Base-by-base conservation (phyloP, 768 basidiomycete species). In the Suillus hirtellus region DNA sequence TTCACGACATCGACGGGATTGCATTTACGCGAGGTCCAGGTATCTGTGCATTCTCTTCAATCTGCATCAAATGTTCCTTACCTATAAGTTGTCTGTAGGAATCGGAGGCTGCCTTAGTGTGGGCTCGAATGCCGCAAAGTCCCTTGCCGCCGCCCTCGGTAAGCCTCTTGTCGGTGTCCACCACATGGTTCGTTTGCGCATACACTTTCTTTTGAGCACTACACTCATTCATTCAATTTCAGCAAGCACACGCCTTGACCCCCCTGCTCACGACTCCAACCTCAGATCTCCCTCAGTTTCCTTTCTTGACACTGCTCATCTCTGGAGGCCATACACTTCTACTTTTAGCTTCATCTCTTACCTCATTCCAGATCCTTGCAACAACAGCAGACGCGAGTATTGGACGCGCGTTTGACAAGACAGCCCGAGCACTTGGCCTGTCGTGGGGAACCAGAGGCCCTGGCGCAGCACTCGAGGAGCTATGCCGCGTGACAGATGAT, bases 261-360 rank as follows among this genome's bases (percentile, higher is more conserved):
- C 82, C 90, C 0, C 75, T 92, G 31, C 81, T 96, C 15, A 93
- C 95, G 0, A 77, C 82, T 9, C 76, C 74, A 61, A 63, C 76
- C 0, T 60, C 66, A 11, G 68, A 81, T 27, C 60, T 79, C 70
- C 76, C 94, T 73, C 60, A 69, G 27, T 98, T 90, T 72, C 96
- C 96, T 0, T 98, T 96, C 78, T 82, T 99, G 42, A 89, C 91
- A 0, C 80, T 98, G 14, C 82, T 99, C 19, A 81, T 96, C 55
- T 96, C 95, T 0, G 96, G 96, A n/a, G 96, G 96, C 2, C 96
- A 99, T 73, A 95, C 96, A 0, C 80, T 98, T 44, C 82, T 99
- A 43, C 81, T 97, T 1, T 86, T 96, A 12, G 92, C 89, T 1
- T 79, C 72, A 0, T 87, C 88, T 2, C 72, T 75, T 34, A 78